A percentile compares a stretch with the other conserved stretches of the same genome.
phyloP scores from a whole-genome alignment of 345 rosid species.

The Adansonia digitata region DNA sequence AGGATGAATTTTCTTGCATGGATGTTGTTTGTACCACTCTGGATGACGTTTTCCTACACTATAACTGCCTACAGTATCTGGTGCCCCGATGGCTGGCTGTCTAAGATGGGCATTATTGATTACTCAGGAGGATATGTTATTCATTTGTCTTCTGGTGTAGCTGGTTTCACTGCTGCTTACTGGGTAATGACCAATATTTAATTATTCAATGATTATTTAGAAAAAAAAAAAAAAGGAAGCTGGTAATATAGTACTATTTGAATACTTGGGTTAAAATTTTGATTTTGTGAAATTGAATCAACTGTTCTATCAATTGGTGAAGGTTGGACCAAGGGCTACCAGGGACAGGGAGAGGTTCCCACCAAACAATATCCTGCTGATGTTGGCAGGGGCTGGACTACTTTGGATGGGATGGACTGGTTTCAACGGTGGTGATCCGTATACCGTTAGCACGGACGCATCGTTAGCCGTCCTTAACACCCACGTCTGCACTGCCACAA shows the following conservation, averaged over 20 bases:
- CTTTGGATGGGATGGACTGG: conserved; percentile 82
- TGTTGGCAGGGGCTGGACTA: conserved; percentile 63
- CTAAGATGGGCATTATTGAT: conserved; percentile 47
- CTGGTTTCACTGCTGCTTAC: conserved; percentile 66
- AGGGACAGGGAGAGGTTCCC: conserved; percentile 68
- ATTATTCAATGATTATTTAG: not conserved
- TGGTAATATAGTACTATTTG: not conserved
- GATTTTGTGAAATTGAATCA: too few species aligned
- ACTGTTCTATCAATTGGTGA: not conserved
- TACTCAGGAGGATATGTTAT: conserved; percentile 63
- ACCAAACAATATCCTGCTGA: conserved; percentile 57
- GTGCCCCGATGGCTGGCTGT: conserved; percentile 49
- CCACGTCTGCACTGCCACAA: conserved; percentile 68
- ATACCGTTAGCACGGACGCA: conserved; percentile 39
- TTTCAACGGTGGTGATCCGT: conserved; percentile 71
- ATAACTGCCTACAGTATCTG: conserved; percentile 50
- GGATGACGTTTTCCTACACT: conserved; percentile 65
- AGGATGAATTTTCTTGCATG: conserved; percentile 69
- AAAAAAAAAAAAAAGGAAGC: not conserved
- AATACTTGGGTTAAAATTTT: not conserved
- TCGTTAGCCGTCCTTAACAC: conserved; percentile 70
- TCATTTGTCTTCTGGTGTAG: conserved; percentile 60
- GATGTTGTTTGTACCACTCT: conserved; percentile 68
- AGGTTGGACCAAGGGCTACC: conserved; percentile 63
- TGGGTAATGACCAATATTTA: conserved; percentile 33